A percentile compares a stretch with the other conserved stretches of the same genome.
Conservation (phyloP, 306 rosid species). For the Geum urbanum region DNA sequence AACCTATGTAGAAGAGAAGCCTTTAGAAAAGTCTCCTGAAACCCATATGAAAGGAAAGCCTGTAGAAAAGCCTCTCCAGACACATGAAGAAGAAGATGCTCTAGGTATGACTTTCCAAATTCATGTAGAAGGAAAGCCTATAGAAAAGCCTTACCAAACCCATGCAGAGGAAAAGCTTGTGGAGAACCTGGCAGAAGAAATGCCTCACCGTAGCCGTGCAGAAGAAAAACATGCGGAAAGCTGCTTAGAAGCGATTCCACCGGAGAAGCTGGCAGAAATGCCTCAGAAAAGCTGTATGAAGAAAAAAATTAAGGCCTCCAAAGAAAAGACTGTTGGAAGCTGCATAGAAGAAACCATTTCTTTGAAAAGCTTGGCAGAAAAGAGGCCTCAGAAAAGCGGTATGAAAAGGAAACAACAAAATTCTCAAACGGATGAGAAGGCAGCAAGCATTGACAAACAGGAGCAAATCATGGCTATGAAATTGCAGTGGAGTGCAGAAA, state of each 20-base stretch:
- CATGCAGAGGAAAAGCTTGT: not conserved
- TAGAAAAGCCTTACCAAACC: constrained; percentile 10
- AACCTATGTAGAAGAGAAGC: constrained; percentile 12
- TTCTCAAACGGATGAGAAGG: constrained; percentile 8
- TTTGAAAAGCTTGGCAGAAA: not conserved
- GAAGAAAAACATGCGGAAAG: constrained; percentile 16
- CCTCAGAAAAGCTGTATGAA: constrained; percentile 7
- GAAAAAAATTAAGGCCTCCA: not conserved
- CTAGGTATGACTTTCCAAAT: constrained; percentile 10
- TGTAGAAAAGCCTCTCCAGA: constrained; percentile 9
- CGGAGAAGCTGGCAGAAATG: not conserved
- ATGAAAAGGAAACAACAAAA: constrained; percentile 10
- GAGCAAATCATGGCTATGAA: constrained; percentile 30
- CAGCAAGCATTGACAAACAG: constrained; percentile 8
- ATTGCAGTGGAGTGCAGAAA: constrained; percentile 38
- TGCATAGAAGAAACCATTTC: constrained; percentile 16
- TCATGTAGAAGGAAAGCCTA: not conserved
- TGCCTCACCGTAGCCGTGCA: constrained; percentile 5
- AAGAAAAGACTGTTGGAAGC: not conserved
- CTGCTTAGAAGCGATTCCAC: constrained; percentile 3
- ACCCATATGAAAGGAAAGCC: constrained; percentile 12
- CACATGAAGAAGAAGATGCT: constrained; percentile 5
- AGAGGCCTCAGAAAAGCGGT: constrained; percentile 13
- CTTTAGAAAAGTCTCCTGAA: constrained; percentile 12
- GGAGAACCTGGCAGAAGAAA: not conserved